Evolutionary conservation across 495 filamentous ascomycete species (phyloP).

Genomic region (Cercophora newfieldiana): DNA sequence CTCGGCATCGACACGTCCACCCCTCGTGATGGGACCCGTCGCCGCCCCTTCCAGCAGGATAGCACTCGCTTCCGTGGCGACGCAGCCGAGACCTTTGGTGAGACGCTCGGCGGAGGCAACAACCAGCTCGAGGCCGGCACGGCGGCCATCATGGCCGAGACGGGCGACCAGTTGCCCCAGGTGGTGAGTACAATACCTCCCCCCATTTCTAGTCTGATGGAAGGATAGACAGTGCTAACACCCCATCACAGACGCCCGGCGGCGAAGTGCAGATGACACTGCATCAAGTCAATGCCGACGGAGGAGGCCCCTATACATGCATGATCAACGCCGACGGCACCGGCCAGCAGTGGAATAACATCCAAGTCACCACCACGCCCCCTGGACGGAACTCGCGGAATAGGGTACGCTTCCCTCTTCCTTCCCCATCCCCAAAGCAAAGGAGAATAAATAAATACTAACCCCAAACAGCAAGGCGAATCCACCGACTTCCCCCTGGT

Average conservation of each 20-base stretch:
- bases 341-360: conserved; percentile 42
- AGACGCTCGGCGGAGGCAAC: conserved; percentile 43
- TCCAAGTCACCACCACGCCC: conserved; percentile 39
- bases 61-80: conserved; percentile 50
- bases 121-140: conserved; percentile 53
- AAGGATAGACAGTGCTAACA: no score
- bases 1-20: conserved; percentile 50
- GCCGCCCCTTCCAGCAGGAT: conserved; percentile 55
- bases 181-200: no score
- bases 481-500: conserved; percentile 46
- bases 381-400: conserved; percentile 41
- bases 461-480: conserved; percentile 26
- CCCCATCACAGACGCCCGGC: no score
- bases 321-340: conserved; percentile 53
- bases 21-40: conserved; percentile 53
- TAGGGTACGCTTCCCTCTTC: conserved; percentile 18
- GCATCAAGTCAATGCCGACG: conserved; percentile 54
- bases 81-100: conserved; percentile 44
- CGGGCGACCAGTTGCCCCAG: conserved; percentile 48
- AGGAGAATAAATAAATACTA: background rate
- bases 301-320: conserved; percentile 48
- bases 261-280: conserved; percentile 54
- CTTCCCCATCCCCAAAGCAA: background rate
- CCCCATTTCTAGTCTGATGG: no score
- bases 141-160: conserved; percentile 45